Base-by-base conservation (phyloP, 2,329 filamentous ascomycete genomes). In the Orbilia javanica region DNA sequence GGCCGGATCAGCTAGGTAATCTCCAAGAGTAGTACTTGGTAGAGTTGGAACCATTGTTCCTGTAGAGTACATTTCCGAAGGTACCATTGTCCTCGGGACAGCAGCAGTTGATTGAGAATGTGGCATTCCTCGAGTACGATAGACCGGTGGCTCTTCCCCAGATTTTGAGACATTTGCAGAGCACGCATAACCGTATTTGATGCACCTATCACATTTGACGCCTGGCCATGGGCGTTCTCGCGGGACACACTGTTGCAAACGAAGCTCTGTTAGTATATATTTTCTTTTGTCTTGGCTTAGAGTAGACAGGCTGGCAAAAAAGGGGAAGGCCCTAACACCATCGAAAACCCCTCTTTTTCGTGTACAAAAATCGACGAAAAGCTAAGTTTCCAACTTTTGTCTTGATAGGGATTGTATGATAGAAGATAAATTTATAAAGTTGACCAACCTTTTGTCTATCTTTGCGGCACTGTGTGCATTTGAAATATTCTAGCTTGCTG, bases 171-270 rank as follows among this genome's bases (percentile, higher is more conserved):
- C 75, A 57, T 79, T 79, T 22, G 75, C 75, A 31, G 75, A 79
- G 44, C 75, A 79, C 4, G 67, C 64, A 62, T 79, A 79, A 15
- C 64, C 48, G 36, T 79, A 79, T 46, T 79, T 79, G 36, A 73
- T 79, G 44, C 75, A 79, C 63, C 73, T 62, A 60, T 72, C 75
- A 29, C 75, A 79, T 73, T 79, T 79, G 11, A 72, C 75, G 25
- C 69, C 75, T 68, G 75, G 75, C 75, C 75, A 79, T 57, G 69
- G 68, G n/a, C 75, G 42, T 64, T 79, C 75, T 13, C 75, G 67
- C 15, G 75, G 75, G 15, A 73, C 68, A 55, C 75, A 79, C 75
- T 79, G 66, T 69, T 57, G 46, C 13, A 53, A 69, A 50, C 13
- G 11, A 31, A 73, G 39, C 13, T 52, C 27, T 29, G 67, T 79